Conservation (phyloP, 148 eudicot genomes). For the Mesembryanthemum crystallinum region DNA sequence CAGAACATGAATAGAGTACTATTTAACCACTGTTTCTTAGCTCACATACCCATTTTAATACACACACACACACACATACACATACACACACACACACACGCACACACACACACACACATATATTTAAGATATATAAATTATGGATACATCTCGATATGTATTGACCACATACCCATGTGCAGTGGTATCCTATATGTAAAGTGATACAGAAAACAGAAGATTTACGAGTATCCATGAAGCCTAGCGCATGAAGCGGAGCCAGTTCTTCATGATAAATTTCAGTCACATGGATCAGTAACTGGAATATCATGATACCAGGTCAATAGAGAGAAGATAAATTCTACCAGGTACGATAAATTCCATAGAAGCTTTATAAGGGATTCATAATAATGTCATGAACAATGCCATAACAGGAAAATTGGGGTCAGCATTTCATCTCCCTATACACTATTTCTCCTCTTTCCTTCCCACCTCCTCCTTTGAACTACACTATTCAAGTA, state of each 20-base stretch:
- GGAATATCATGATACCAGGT: background rate
- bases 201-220: background rate
- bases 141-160: background rate
- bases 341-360: too few species aligned
- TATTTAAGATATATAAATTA: too few species aligned
- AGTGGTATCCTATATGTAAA: background rate
- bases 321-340: background rate
- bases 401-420: background rate
- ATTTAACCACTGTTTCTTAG: background rate
- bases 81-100: too few species aligned
- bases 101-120: too few species aligned
- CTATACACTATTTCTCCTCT: background rate
- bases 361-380: too few species aligned
- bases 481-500: background rate
- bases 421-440: slow-evolving; percentile 1
- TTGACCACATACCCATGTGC: background rate
- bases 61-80: too few species aligned
- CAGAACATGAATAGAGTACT: background rate
- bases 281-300: background rate
- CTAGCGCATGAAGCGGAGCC: background rate
- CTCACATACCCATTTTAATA: background rate
- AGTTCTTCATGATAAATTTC: too few species aligned
- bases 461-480: background rate
- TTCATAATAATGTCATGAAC: background rate
- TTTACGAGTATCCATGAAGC: background rate